These are phyloP conservation scores for Penicillium capsulatum DNA, from an alignment of 2,329 filamentous ascomycete species.

Conservation along the genomic window DNA sequence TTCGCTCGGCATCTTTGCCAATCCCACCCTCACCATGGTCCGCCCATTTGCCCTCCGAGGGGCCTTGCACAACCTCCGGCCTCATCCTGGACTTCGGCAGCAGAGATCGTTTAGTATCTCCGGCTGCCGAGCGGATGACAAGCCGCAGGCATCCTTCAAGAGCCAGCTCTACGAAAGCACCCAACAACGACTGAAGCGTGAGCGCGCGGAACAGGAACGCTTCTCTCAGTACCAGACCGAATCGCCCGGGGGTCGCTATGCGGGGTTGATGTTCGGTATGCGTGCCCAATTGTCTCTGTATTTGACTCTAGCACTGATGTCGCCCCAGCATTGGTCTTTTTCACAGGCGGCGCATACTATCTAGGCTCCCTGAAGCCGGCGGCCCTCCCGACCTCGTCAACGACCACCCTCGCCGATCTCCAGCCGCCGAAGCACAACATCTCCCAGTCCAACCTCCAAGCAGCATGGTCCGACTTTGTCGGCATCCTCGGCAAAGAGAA, in stretches of 20 bases:
- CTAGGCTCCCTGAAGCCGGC: slow-evolving; percentile 50
- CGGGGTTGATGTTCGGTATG: slow-evolving; percentile 37
- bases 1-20: slow-evolving; percentile 5
- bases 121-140: slow-evolving; percentile 24
- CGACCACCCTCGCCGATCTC: slow-evolving; percentile 49
- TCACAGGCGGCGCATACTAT: slow-evolving; percentile 53
- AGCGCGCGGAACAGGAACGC: slow-evolving; percentile 54
- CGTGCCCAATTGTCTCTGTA: slow-evolving; percentile 9
- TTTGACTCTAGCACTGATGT: slow-evolving; percentile 9
- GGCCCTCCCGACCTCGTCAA: slow-evolving; percentile 51
- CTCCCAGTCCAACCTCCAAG: slow-evolving; percentile 55
- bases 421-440: slow-evolving; percentile 53
- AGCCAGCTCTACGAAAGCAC: slow-evolving; percentile 61
- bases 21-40: slow-evolving; percentile 18
- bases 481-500: slow-evolving; percentile 60
- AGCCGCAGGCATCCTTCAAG: slow-evolving; percentile 50
- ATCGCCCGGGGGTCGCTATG: slow-evolving; percentile 37
- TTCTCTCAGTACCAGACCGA: slow-evolving; percentile 46
- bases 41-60: slow-evolving; percentile 17
- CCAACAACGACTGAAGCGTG: slow-evolving; percentile 53
- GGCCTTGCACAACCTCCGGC: slow-evolving; percentile 16
- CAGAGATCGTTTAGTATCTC: slow-evolving; percentile 22
- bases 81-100: slow-evolving; percentile 11
- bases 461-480: slow-evolving; percentile 61
- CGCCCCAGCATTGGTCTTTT: slow-evolving; percentile 47